Conservation (phyloP, 2,329 filamentous ascomycete species). For the Cladosporium sp. region DNA sequence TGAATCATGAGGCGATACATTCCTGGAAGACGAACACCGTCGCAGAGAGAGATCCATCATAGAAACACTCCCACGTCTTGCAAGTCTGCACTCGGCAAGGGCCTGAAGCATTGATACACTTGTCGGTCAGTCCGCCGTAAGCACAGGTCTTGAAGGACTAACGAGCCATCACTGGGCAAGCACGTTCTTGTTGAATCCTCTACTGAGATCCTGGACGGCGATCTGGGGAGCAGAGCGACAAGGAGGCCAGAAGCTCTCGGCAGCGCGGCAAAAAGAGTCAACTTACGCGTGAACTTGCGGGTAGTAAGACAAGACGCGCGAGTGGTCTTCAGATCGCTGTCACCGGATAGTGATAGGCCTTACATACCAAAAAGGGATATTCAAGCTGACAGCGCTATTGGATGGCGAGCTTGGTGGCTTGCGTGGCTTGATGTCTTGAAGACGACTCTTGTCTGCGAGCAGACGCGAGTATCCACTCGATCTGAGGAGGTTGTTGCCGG, state of each 20-base stretch:
- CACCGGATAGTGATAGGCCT: background rate
- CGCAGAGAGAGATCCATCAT: no score
- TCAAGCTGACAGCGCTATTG: background rate
- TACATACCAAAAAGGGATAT: background rate
- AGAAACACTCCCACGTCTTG: background rate
- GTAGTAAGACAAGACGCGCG: conserved; percentile 1
- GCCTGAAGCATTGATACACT: background rate
- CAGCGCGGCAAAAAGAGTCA: background rate
- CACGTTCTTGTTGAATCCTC: conserved; percentile 8
- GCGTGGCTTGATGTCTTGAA: conserved; percentile 2
- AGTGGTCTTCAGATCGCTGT: background rate
- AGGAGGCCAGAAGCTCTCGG: conserved; percentile 2
- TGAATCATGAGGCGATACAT: background rate
- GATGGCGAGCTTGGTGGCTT: conserved; percentile 4
- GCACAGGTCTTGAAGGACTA: background rate
- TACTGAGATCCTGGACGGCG: background rate
- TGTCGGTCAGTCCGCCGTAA: background rate
- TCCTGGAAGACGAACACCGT: background rate
- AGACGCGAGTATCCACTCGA: background rate
- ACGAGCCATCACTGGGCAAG: background rate
- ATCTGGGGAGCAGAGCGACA: conserved; percentile 1
- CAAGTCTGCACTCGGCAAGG: background rate
- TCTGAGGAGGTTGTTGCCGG: background rate
- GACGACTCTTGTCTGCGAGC: background rate
- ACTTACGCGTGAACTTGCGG: background rate